These are phyloP conservation scores for Blastocladiella emersonii DNA, from an alignment of 371 early-diverging fungal genomes.

Conservation along the genomic window DNA sequence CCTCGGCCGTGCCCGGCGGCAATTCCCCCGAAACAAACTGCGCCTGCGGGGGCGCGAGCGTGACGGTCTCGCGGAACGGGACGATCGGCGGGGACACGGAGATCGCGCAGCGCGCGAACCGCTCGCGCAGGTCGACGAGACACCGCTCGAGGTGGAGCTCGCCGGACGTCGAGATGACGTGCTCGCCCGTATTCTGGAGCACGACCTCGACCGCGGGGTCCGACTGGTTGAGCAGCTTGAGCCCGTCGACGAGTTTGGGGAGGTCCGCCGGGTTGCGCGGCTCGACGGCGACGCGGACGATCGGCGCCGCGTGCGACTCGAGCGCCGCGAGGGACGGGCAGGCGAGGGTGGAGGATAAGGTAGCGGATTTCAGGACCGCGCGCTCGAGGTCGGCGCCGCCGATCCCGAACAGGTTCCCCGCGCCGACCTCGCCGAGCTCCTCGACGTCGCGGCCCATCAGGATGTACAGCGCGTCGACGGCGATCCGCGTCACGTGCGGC, in stretches of 20 bases:
- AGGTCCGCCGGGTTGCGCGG: slow-evolving; percentile 77
- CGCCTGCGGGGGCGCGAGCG: slow-evolving; percentile 14
- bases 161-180: slow-evolving; percentile 87
- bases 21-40: too few relatives aligned
- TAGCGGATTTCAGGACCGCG: slow-evolving; percentile 76
- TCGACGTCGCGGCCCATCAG: slow-evolving; percentile 92
- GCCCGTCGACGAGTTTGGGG: slow-evolving; percentile 66
- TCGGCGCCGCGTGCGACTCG: slow-evolving; percentile 49
- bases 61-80: slow-evolving; percentile 91
- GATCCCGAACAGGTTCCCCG: slow-evolving; percentile 94
- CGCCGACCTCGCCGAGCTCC: slow-evolving; percentile 63
- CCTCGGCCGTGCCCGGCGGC: slow-evolving; percentile 51
- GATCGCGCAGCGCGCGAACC: slow-evolving; percentile 85
- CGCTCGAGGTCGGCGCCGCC: slow-evolving; percentile 63
- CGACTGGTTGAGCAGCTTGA: slow-evolving; percentile 77
- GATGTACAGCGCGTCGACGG: slow-evolving; percentile 63
- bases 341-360: slow-evolving; percentile 29
- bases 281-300: slow-evolving; percentile 92
- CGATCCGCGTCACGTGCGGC: slow-evolving; percentile 47
- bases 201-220: slow-evolving; percentile 87
- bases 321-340: slow-evolving; percentile 32
- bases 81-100: slow-evolving; percentile 89
- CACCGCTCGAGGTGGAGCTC: slow-evolving; percentile 94
- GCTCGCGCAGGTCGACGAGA: slow-evolving; percentile 80
- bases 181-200: slow-evolving; percentile 82